A percentile compares a stretch with the other conserved stretches of the same genome.
Evolutionary conservation across 2,329 filamentous ascomycete species (phyloP).

Genomic region (Ophiostoma perfectum): DNA sequence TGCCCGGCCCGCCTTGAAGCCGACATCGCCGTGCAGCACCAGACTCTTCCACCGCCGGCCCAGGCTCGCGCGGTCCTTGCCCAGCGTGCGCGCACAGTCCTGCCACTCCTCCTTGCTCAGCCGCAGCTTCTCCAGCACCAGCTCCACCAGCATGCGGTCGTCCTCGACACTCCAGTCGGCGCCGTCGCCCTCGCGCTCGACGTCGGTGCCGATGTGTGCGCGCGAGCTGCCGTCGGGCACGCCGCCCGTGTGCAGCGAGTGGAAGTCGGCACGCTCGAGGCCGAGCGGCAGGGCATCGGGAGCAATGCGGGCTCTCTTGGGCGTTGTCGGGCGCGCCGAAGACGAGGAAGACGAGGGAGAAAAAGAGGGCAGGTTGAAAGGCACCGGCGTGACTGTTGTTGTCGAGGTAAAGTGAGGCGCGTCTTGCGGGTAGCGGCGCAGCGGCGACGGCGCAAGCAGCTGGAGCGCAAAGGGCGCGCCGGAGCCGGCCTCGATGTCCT

Average conservation of each 20-base stretch:
- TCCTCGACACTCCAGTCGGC: constrained; percentile 57
- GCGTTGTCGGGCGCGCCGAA: constrained; percentile 43
- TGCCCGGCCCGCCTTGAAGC: constrained; percentile 46
- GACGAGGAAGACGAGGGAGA: constrained; percentile 26
- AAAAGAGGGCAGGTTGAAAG: constrained; percentile 1
- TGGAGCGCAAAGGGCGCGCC: constrained; percentile 13
- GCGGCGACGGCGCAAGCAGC: constrained; percentile 10
- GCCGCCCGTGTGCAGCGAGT: constrained; percentile 41
- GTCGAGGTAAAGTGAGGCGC: background rate
- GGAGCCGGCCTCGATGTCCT: constrained; percentile 27
- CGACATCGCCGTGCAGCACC: constrained; percentile 54
- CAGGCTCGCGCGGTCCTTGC: constrained; percentile 53
- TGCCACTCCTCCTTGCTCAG: constrained; percentile 62
- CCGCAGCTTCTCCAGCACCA: constrained; percentile 61
- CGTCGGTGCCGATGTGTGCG: constrained; percentile 33
- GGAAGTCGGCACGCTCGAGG: constrained; percentile 54
- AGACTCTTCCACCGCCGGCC: constrained; percentile 59
- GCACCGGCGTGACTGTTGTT: background rate
- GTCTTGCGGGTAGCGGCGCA: background rate
- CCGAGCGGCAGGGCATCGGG: constrained; percentile 57
- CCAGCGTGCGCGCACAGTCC: constrained; percentile 59
- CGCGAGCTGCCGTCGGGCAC: constrained; percentile 27
- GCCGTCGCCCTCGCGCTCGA: constrained; percentile 43
- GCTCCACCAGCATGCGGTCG: constrained; percentile 60
- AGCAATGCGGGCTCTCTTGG: constrained; percentile 56